Base-by-base conservation (phyloP, 805 yeast species). In the Saturnispora ahearnii region DNA sequence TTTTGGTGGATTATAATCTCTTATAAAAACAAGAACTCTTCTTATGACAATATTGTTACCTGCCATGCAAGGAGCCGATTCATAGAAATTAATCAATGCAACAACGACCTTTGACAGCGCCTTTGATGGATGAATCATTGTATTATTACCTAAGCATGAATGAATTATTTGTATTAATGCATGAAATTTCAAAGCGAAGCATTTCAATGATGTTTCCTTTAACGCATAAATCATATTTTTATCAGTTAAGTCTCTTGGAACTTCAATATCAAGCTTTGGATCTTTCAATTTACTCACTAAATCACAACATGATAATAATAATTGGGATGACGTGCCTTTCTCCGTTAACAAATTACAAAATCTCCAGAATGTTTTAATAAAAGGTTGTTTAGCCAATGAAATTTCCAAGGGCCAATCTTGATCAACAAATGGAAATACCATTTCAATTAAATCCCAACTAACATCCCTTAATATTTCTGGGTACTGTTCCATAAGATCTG, bases 371-470 rank as follows among this genome's bases (percentile, higher is more conserved):
- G 56, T 24, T 5, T 54, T 55, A 53, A 59, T 62, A 63, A 51
- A 72, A 62, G 46, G 76, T 73, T n/a, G 72, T 63, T 28, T 60
- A 51, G 41, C 77, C 60, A 52, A 74, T 46, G 28, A 55, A 59
- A 3, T 53, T 28, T 44, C 66, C 22, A 43, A 15, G 59, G 45
- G 53, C 69, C 79, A 58, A 12, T 65, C 66, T 7, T 60, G 48
- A 10, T 69, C 69, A n/a, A 83, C 61, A 61, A 74, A 85, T 9
- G 72, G 71, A 42, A 87, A 59, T 6, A 90, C 56, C 46, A 86
- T 65, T 31, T 73, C 74, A 1, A 96, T 96, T n/a, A 90, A 61
- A 63, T 90, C 97, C 97, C 97, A 90, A 2, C 95, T 96, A 53
- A 89, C 79, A 56, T 82, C 84, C 41, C 74, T 71, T 0, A 81